Conservation (phyloP, 2,329 filamentous ascomycete species). For the Rachicladosporium sp. region DNA sequence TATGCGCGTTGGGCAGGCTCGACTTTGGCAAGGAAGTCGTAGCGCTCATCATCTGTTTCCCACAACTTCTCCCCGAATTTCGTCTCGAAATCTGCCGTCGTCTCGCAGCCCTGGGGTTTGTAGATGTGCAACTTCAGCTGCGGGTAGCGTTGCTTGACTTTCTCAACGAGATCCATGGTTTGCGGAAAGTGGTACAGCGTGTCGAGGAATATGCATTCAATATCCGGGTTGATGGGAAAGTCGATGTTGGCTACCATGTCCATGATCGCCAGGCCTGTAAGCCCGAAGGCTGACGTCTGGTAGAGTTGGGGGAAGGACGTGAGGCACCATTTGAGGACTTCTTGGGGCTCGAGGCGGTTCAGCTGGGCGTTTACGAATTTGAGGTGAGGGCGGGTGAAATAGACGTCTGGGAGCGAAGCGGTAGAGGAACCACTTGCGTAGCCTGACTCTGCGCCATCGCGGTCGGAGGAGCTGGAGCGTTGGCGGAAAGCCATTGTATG, state of each 20-base stretch:
- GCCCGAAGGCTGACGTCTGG: conserved; percentile 40
- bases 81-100: conserved; percentile 62
- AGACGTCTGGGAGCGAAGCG: conserved; percentile 57
- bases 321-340: conserved; percentile 85
- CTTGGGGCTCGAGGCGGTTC: conserved; percentile 74
- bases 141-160: conserved; percentile 64
- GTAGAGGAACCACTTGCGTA: conserved; percentile 63
- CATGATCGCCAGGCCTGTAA: conserved; percentile 40
- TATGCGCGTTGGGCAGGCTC: conserved; percentile 92
- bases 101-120: conserved; percentile 68
- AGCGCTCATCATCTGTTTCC: conserved; percentile 75
- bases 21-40: conserved; percentile 96
- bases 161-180: conserved; percentile 44
- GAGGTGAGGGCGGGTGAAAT: conserved; percentile 78
- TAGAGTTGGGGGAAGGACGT: conserved; percentile 78
- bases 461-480: conserved; percentile 18
- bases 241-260: conserved; percentile 62
- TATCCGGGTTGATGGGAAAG: conserved; percentile 44
- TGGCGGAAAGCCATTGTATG: conserved; percentile 15
- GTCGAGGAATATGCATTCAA: conserved; percentile 43
- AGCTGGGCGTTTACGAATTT: conserved; percentile 84
- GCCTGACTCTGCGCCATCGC: conserved; percentile 56
- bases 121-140: conserved; percentile 74
- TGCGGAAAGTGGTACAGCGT: conserved; percentile 41
- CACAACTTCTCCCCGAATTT: conserved; percentile 75